Conservation (phyloP, 345 rosid species). For the Melaleuca alternifolia region DNA sequence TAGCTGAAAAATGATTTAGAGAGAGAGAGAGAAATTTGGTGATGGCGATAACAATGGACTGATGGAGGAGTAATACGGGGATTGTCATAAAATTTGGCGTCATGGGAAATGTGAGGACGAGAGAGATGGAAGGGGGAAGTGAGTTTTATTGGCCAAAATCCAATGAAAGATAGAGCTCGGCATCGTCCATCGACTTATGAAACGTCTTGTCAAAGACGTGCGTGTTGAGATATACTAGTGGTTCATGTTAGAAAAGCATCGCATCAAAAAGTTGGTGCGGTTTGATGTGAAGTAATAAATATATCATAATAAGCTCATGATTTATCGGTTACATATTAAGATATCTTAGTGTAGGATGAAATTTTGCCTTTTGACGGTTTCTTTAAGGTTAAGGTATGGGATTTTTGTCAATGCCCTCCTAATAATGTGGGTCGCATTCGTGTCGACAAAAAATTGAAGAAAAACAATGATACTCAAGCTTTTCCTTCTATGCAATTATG, state of each 20-base stretch:
- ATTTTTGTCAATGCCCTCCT: background rate
- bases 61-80: background rate
- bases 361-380: too few relatives aligned
- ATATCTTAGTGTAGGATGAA: too few relatives aligned
- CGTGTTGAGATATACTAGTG: background rate
- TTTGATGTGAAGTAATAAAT: fast-evolving
- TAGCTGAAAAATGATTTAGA: too few relatives aligned
- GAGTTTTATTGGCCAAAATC: too few relatives aligned
- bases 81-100: fast-evolving
- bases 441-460: background rate
- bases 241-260: fast-evolving
- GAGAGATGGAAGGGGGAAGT: background rate
- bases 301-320: fast-evolving
- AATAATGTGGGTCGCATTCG: background rate
- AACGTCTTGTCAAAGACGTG: background rate
- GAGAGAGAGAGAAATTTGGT: background rate
- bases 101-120: background rate
- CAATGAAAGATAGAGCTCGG: too few relatives aligned
- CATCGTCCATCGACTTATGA: too few relatives aligned
- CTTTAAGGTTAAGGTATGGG: background rate
- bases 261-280: fast-evolving
- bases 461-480: fast-evolving
- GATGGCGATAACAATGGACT: background rate
- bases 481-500: fast-evolving
- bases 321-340: fast-evolving